Percentiles rank a stretch among this genome's conserved stretches.
These are phyloP conservation scores for Begonia masoniana DNA, from an alignment of 306 rosid genomes.

Conservation along the genomic window DNA sequence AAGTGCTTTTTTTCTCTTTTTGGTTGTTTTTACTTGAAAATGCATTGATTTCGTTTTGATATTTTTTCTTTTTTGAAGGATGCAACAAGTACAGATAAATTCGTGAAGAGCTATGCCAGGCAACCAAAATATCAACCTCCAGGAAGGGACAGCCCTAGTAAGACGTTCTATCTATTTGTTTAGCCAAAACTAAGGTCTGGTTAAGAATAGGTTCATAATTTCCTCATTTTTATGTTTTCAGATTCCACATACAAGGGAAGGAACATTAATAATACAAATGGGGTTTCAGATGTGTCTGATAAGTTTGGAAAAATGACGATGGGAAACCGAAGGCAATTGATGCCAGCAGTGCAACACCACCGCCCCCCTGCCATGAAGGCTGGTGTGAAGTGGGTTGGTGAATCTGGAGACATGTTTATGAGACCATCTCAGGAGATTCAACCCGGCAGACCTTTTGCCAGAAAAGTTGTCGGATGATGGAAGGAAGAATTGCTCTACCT, in stretches of 20 bases:
- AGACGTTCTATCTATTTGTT: constrained; percentile 10
- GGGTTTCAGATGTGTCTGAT: constrained; percentile 56
- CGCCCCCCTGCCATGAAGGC: constrained; percentile 71
- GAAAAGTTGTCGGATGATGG: constrained; percentile 60
- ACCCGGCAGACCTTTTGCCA: constrained; percentile 41
- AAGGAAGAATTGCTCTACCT: too few relatives aligned
- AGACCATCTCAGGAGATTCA: constrained; percentile 46
- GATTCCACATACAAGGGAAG: constrained; percentile 40
- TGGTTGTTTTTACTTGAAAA: too few relatives aligned
- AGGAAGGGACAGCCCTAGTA: constrained; percentile 62
- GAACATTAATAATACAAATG: constrained; percentile 9
- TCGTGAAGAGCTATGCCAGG: constrained; percentile 30
- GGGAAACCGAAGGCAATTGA: constrained; percentile 31
- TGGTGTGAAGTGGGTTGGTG: constrained; percentile 68
- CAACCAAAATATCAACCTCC: constrained; percentile 64
- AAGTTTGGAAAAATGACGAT: constrained; percentile 65
- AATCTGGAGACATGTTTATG: constrained; percentile 45
- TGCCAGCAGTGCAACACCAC: constrained; percentile 24
- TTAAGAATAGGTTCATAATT: too few relatives aligned
- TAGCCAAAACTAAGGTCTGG: too few relatives aligned
- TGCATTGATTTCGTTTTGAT: too few relatives aligned
- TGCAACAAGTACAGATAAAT: constrained; percentile 41
- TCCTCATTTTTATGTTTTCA: neutral
- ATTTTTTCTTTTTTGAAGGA: constrained; percentile 26
- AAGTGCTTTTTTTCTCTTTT: too few relatives aligned